Conservation (phyloP, 1,284 basidiomycete species). For the Gomphus bonarii region DNA sequence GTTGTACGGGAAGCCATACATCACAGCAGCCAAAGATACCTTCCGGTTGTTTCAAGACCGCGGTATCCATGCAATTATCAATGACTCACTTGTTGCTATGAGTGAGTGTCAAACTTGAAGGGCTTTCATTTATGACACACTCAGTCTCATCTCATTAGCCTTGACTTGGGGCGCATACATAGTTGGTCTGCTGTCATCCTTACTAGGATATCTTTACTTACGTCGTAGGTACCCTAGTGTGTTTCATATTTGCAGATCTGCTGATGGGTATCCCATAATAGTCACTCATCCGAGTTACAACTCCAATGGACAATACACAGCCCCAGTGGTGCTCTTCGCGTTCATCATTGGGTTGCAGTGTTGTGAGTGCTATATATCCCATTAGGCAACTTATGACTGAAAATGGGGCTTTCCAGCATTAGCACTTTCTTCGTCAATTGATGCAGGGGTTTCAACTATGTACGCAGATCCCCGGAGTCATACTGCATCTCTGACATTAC, state of each 20-base stretch:
- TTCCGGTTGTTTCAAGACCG: conserved; percentile 82
- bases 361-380: conserved; percentile 33
- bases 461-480: conserved; percentile 22
- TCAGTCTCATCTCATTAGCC: conserved; percentile 26
- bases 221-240: conserved; percentile 37
- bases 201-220: conserved; percentile 79
- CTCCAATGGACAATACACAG: conserved; percentile 61
- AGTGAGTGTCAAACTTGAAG: conserved; percentile 31
- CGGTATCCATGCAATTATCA: conserved; percentile 77
- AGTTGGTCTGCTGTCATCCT: conserved; percentile 65
- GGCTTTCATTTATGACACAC: neutral
- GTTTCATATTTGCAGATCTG: neutral
- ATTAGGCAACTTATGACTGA: neutral
- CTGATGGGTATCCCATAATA: conserved; percentile 19
- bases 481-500: neutral
- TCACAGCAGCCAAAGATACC: conserved; percentile 82
- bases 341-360: conserved; percentile 72
- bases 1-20: conserved; percentile 81
- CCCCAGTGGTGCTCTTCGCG: conserved; percentile 67
- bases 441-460: conserved; percentile 80
- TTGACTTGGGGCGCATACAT: conserved; percentile 70
- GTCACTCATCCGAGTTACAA: conserved; percentile 70
- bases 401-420: conserved; percentile 32
- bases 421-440: conserved; percentile 59
- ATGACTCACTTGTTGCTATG: conserved; percentile 79